phyloP scores from a whole-genome alignment of 306 rosid species.

The Cicer bijugum region DNA sequence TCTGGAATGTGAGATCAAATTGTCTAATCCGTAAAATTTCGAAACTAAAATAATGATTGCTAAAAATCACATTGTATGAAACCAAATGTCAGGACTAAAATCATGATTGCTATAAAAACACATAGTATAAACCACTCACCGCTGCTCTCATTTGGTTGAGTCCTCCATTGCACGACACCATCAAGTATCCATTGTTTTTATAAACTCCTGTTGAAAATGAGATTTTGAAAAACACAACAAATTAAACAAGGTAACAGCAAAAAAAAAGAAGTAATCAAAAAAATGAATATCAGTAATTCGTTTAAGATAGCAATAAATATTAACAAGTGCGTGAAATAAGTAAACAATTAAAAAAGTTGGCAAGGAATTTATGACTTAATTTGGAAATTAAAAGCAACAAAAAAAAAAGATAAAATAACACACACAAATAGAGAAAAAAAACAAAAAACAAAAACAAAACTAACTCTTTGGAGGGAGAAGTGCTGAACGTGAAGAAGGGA shows the following conservation, averaged over 20 bases:
- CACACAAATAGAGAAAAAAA: neutral
- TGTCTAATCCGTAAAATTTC: neutral
- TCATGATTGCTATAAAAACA: neutral
- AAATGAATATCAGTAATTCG: neutral
- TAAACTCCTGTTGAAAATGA: conserved; percentile 65
- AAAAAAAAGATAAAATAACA: neutral
- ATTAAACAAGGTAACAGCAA: conserved; percentile 23
- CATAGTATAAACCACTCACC: conserved; percentile 54
- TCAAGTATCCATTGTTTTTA: conserved; percentile 88
- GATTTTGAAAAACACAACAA: neutral
- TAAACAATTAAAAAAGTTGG: neutral
- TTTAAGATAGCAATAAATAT: neutral
- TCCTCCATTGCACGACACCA: conserved; percentile 98
- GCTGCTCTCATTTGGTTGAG: conserved; percentile 99
- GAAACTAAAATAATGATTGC: neutral
- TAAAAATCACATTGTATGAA: neutral
- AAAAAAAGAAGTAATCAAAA: neutral
- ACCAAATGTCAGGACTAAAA: neutral
- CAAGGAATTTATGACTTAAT: neutral
- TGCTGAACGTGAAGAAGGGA: conserved; percentile 53
- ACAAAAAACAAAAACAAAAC: conserved; percentile 28
- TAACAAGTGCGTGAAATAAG: neutral
- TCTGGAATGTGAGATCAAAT: neutral
- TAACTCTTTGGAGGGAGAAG: conserved; percentile 94
- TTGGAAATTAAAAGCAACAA: neutral